Conservation (phyloP, 768 basidiomycete species). For the Russula compacta region DNA sequence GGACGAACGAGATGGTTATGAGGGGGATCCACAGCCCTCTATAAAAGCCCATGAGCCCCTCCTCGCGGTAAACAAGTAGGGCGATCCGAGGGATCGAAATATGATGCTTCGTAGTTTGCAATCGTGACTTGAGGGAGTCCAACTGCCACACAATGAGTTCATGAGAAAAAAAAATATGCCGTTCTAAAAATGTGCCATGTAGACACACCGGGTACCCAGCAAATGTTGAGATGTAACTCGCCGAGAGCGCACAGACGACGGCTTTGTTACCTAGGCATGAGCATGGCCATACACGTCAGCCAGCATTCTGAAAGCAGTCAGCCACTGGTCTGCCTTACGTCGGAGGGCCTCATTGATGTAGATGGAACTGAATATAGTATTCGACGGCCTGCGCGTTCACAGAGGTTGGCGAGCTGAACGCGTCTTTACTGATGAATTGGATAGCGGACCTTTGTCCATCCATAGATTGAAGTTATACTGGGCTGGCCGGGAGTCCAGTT, state of each 20-base stretch:
- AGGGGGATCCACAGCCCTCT: slow-evolving; percentile 88
- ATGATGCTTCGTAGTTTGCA: slow-evolving; percentile 74
- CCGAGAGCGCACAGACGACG: slow-evolving; percentile 82
- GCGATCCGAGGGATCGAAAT: slow-evolving; percentile 69
- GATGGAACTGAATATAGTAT: slow-evolving; percentile 16
- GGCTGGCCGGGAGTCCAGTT: slow-evolving; percentile 62
- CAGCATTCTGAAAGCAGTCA: neutral
- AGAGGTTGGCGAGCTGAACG: slow-evolving; percentile 1
- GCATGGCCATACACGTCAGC: slow-evolving; percentile 10
- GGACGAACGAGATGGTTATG: slow-evolving; percentile 92
- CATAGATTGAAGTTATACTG: slow-evolving; percentile 45
- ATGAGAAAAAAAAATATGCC: neutral
- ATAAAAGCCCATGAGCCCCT: slow-evolving; percentile 86
- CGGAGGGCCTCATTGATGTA: slow-evolving; percentile 19
- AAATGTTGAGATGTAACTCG: slow-evolving; percentile 87
- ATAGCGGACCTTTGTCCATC: slow-evolving; percentile 22
- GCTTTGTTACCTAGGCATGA: slow-evolving; percentile 62
- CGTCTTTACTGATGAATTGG: neutral
- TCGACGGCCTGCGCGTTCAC: slow-evolving; percentile 9
- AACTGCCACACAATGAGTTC: slow-evolving; percentile 37
- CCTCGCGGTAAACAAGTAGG: slow-evolving; percentile 66
- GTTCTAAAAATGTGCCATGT: neutral
- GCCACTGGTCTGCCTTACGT: slow-evolving; percentile 6
- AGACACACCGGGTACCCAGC: slow-evolving; percentile 72
- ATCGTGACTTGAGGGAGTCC: slow-evolving; percentile 89